Evolutionary conservation across 306 rosid genomes (phyloP).

Genomic region (Fragaria vesca): DNA sequence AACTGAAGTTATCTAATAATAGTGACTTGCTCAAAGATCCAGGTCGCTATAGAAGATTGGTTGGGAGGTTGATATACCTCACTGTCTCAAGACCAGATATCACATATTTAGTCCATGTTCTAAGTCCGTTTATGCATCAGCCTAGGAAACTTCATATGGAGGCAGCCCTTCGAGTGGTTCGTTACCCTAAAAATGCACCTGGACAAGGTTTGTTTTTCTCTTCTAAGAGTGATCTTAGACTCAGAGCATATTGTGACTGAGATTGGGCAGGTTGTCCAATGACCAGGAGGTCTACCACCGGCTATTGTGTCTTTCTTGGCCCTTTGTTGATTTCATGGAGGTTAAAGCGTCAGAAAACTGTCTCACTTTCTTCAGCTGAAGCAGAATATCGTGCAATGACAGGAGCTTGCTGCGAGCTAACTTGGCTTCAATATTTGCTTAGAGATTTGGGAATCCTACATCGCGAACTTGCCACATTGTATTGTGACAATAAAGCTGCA

Average conservation of each 20-base stretch:
- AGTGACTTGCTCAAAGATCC: background rate
- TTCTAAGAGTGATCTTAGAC: no score
- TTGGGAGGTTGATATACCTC: background rate
- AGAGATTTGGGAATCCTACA: no score
- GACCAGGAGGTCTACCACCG: background rate
- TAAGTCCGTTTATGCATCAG: background rate
- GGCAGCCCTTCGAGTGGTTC: background rate
- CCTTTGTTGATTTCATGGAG: no score
- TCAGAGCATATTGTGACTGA: background rate
- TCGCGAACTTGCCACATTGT: no score
- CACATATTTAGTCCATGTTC: background rate
- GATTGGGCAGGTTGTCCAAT: background rate
- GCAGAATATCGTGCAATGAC: no score
- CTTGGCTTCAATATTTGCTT: no score
- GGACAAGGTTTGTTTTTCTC: background rate
- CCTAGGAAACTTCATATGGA: background rate
- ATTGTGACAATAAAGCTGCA: no score
- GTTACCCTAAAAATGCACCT: background rate
- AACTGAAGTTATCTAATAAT: no score
- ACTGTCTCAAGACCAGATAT: background rate
- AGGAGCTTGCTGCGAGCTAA: no score
- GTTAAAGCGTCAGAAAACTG: no score
- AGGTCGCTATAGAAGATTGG: background rate
- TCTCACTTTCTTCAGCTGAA: no score
- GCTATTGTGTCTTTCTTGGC: no score